Evolutionary conservation across 2,329 filamentous ascomycete species (phyloP).

Genomic region (Colletotrichum sojae): DNA sequence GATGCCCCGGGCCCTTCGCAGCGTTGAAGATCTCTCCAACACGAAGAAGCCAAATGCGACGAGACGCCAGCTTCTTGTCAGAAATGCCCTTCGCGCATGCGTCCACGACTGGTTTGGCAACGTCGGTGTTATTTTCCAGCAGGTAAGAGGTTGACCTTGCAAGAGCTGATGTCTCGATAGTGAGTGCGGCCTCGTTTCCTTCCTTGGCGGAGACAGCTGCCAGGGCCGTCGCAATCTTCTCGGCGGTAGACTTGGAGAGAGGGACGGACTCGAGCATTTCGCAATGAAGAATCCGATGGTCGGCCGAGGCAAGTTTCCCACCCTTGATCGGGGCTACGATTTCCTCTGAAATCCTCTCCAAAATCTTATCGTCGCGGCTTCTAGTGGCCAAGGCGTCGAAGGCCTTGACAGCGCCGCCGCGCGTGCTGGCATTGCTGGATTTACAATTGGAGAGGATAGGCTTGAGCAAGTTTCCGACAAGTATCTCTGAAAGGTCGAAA

Average conservation of each 20-base stretch:
- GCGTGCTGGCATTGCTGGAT: constrained; percentile 85
- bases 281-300: constrained; percentile 86
- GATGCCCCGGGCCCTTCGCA: constrained; percentile 6
- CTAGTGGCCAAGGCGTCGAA: constrained; percentile 79
- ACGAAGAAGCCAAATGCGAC: constrained; percentile 85
- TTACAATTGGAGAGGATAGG: constrained; percentile 91
- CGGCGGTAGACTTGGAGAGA: constrained; percentile 72
- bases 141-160: constrained; percentile 75
- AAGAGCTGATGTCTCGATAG: constrained; percentile 81
- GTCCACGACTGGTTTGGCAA: constrained; percentile 78
- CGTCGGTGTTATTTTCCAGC: constrained; percentile 70
- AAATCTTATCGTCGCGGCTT: constrained; percentile 68
- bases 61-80: constrained; percentile 86
- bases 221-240: constrained; percentile 77
- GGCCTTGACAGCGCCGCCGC: constrained; percentile 80
- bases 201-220: constrained; percentile 83
- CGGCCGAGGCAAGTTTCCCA: constrained; percentile 86
- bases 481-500: constrained; percentile 83
- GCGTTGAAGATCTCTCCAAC: constrained; percentile 78
- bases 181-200: constrained; percentile 86
- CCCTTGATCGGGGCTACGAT: constrained; percentile 84
- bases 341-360: constrained; percentile 82
- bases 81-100: constrained; percentile 83
- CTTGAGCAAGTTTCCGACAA: constrained; percentile 83
- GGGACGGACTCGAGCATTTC: constrained; percentile 81